Evolutionary conservation across 306 rosid genomes (phyloP).

Genomic region (Urtica urens): DNA sequence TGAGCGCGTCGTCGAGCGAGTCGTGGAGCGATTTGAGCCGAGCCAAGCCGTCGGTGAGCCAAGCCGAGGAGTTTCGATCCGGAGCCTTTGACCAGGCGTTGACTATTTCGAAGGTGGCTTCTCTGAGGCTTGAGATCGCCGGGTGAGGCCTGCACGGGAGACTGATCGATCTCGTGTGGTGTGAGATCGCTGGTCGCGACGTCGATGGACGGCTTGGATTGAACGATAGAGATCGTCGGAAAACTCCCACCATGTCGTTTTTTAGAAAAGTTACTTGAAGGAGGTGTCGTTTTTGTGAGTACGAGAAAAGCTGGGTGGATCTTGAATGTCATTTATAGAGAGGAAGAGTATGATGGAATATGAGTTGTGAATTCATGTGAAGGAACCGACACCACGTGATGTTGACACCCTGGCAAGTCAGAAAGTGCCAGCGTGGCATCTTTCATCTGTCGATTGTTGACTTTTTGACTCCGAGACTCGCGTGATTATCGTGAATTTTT

Average conservation of each 20-base stretch:
- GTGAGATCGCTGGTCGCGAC: constrained; percentile 38
- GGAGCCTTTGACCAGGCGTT: not conserved
- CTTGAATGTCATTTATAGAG: constrained; percentile 14
- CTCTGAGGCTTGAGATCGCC: constrained; percentile 56
- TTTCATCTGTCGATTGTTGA: too few relatives aligned
- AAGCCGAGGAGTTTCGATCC: constrained; percentile 17
- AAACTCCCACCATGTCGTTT: constrained; percentile 61
- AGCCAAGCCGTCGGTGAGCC: constrained; percentile 41
- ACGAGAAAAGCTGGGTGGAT: constrained; percentile 12
- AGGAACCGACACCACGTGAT: constrained; percentile 28
- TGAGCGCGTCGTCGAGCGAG: constrained; percentile 51
- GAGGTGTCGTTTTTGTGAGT: too few relatives aligned
- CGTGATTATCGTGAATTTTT: too few relatives aligned
- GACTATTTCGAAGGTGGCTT: constrained; percentile 34
- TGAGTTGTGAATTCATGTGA: constrained; percentile 18
- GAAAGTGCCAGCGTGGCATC: not conserved
- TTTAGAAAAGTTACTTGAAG: not conserved
- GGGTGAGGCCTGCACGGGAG: constrained; percentile 92
- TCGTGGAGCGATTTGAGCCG: constrained; percentile 46
- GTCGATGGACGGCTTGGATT: constrained; percentile 35
- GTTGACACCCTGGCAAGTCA: constrained; percentile 25
- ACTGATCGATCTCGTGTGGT: constrained; percentile 74
- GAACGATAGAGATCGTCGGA: constrained; percentile 33
- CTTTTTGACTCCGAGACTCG: not conserved
- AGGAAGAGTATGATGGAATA: constrained; percentile 26